Evolutionary conservation across 2,329 filamentous ascomycete species (phyloP), one percentile per base, ranked within the genome.

Genomic region (Colletotrichum neosansevieriae): DNA sequence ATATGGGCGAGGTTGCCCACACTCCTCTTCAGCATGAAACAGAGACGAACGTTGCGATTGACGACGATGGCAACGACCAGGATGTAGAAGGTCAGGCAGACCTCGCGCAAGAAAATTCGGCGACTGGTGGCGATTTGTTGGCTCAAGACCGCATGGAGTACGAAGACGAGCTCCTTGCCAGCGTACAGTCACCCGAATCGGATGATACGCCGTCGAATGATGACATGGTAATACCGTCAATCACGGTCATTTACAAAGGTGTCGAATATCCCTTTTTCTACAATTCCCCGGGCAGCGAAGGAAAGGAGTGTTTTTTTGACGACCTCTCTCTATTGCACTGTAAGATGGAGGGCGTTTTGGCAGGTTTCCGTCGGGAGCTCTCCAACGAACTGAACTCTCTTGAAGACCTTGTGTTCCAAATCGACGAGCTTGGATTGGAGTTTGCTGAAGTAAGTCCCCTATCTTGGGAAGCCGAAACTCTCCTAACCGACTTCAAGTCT

Each of bases 341-440:
- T 11, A 81, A 79, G 2, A 79, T 87, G 57, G 81, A 82, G 17
- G 76, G 78, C 7, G 76, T 87, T 11, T 72, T 87, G 57, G 74
- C 77, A 17, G 79, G 79, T 5, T 76, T 87, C 34, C 83, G 85
- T 34, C 74, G 76, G 6, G 83, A 86, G 70, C 78, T 87, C 13
- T 74, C 76, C 17, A 78, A 81, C 44, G 85, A 86, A 59, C 74
- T 87, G 3, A 75, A 76, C 5, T 65, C 76, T 3, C 78, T 81
- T 17, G 85, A 87, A 59, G 84, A 87, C 63, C 75, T 87, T 47
- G 78, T 83, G n/a, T 79, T 86, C 45, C 83, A 85, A 67, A 76
- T 87, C 53, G 83, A 86, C 32, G 82, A 85, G 67, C 79, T 87
- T 45, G 84, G 83, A 9, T 77, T 87, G 36, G 84, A 87, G 74